These are phyloP conservation scores for Naganishia liquefaciens DNA, from an alignment of 1,284 basidiomycete species.

Conservation along the genomic window DNA sequence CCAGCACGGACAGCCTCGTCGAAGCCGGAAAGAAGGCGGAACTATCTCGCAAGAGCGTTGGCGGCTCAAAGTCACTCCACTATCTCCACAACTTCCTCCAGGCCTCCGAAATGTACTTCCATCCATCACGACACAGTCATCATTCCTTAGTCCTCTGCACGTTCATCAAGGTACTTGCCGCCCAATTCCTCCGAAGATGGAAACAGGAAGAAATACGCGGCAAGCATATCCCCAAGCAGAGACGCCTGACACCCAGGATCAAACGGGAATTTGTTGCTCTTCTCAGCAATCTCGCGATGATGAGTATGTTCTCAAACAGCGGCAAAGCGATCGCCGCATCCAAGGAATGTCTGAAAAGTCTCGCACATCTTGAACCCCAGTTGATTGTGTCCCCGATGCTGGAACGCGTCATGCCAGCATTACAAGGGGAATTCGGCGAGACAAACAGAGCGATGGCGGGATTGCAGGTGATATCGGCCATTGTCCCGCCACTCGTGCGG, in stretches of 20 bases:
- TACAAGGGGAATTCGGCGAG: slow-evolving; percentile 86
- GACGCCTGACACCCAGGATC: slow-evolving; percentile 79
- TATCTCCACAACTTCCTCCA: slow-evolving; percentile 85
- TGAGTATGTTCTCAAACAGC: slow-evolving; percentile 92
- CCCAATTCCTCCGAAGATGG: slow-evolving; percentile 80
- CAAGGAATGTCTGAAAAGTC: slow-evolving; percentile 53
- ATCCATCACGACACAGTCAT: slow-evolving; percentile 55
- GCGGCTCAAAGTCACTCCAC: slow-evolving; percentile 85
- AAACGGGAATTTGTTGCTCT: slow-evolving; percentile 78
- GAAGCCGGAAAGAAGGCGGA: slow-evolving; percentile 48
- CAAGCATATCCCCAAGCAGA: slow-evolving; percentile 56
- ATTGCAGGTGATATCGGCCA: slow-evolving; percentile 79
- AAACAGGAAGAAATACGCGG: slow-evolving; percentile 68
- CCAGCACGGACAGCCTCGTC: slow-evolving; percentile 47
- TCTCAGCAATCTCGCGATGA: slow-evolving; percentile 81
- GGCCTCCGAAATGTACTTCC: slow-evolving; percentile 74
- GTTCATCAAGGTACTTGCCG: slow-evolving; percentile 76
- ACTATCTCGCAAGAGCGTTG: slow-evolving; percentile 62
- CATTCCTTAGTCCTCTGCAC: slow-evolving; percentile 62
- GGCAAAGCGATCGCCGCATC: slow-evolving; percentile 56
- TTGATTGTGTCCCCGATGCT: slow-evolving; percentile 90
- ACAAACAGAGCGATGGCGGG: slow-evolving; percentile 91
- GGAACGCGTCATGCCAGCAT: slow-evolving; percentile 84
- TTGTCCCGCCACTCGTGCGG: slow-evolving; percentile 75
- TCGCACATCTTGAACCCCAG: slow-evolving; percentile 78